Base-by-base conservation (phyloP, 768 basidiomycete species). In the Naganishia kalamii region DNA sequence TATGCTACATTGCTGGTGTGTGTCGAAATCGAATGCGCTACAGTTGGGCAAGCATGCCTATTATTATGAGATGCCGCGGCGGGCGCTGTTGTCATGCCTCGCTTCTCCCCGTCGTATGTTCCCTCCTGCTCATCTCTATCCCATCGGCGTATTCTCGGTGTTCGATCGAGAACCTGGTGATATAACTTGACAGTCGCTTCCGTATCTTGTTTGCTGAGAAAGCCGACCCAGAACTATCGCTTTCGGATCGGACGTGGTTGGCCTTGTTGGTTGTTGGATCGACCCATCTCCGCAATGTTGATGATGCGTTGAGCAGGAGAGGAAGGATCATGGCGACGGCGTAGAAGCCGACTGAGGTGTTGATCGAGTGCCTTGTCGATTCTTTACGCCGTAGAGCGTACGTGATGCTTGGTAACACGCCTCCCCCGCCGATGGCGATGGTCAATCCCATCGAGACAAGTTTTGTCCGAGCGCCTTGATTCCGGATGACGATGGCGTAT, bases 401-500 rank as follows among this genome's bases (percentile, higher is more conserved):
- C 0, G 67, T 65, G 2, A 74, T 61, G 8, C 60, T 62, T 6
- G 76, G 74, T 63, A 68, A 70, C 4, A 72, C 54, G 0, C 69
- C 64, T 8, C 71, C 76, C 4, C 72, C 74, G 15, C 54, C 52
- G 3, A 75, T 72, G 1, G 72, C 68, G 67, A 72, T 74, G 7
- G 68, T 66, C 29, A 72, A 40, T 13, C 46, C 63, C 4, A 72
- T 70, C 13, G 73, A 66, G 12, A 69, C 71, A 47, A 70, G 65
- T 61, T 74, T 74, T 3, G 72, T 73, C 57, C 72, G 66, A 65
- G 65, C 60, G 2, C 76, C 76, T 51, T 74, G 72, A 27, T 67
- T 67, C 2, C 76, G 69, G 1, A 75, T 61, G 13, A 62, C 66
- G 57, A 77, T 73, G 33, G 76, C 74, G 70, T 72, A 75, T 11